Evolutionary conservation across 2,329 filamentous ascomycete genomes (phyloP).

Genomic region (Exophiala phaeomuriformis): DNA sequence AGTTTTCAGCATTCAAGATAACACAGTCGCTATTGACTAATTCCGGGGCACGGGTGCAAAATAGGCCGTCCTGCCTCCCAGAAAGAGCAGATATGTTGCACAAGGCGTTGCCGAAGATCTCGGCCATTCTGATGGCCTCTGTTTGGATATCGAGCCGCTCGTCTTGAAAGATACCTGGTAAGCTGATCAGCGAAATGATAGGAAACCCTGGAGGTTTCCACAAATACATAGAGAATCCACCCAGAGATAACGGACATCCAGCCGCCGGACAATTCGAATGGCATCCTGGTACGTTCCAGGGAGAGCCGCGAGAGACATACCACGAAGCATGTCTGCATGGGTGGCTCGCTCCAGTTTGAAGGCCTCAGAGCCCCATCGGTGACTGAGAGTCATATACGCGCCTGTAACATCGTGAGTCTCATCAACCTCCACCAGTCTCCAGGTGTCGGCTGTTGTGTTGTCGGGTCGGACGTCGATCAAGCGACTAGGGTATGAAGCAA

Average conservation of each 20-base stretch:
- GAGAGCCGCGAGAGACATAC: conserved; percentile 11
- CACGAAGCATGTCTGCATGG: conserved; percentile 7
- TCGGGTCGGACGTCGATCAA: conserved; percentile 9
- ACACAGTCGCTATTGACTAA: conserved; percentile 8
- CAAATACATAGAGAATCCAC: conserved; percentile 27
- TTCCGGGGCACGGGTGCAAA: conserved; percentile 5
- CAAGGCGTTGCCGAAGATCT: conserved; percentile 14
- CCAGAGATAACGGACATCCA: conserved; percentile 27
- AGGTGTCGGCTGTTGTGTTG: neutral
- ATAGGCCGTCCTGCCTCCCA: conserved; percentile 11
- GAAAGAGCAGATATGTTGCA: conserved; percentile 18
- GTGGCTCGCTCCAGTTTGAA: conserved; percentile 11
- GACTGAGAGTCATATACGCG: conserved; percentile 14
- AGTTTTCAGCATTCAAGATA: neutral
- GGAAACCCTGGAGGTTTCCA: neutral
- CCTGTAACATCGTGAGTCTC: neutral
- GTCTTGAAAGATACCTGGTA: conserved; percentile 14
- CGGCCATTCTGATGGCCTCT: conserved; percentile 11
- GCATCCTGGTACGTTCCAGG: conserved; percentile 28
- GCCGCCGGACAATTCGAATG: conserved; percentile 17
- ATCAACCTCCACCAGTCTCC: conserved; percentile 6
- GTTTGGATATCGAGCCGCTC: conserved; percentile 14
- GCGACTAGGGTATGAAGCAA: conserved; percentile 3
- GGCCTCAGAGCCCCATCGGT: conserved; percentile 13
- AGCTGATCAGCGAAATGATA: neutral